Conservation (phyloP, 176 grass and related monocot species). For the Canna indica region DNA sequence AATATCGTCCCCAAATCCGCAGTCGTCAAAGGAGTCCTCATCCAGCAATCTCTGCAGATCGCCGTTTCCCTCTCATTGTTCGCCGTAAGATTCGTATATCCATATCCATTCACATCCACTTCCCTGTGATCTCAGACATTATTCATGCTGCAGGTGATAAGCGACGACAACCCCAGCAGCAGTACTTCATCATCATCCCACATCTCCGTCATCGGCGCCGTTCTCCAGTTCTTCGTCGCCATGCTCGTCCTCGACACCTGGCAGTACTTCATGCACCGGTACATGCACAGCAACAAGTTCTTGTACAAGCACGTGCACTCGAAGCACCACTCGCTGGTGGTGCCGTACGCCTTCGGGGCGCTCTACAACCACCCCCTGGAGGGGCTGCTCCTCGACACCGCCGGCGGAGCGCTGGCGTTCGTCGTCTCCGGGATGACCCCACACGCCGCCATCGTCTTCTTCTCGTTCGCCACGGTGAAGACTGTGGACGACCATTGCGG, state of each 20-base stretch:
- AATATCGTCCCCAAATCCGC: not conserved
- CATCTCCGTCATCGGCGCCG: not conserved
- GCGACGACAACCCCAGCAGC: not conserved
- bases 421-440: not conserved
- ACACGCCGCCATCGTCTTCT: not conserved
- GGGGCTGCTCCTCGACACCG: not conserved
- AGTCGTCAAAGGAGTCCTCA: not conserved
- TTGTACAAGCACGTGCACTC: not conserved
- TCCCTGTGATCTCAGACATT: too few species aligned
- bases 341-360: not conserved
- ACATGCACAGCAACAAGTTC: not conserved
- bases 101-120: too few species aligned
- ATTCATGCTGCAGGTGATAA: not conserved
- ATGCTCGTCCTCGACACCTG: not conserved
- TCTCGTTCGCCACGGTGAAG: not conserved
- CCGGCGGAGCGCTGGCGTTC: not conserved
- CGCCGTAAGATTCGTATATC: too few species aligned
- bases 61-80: not conserved
- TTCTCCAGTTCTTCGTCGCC: not conserved
- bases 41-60: not conserved
- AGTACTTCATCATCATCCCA: too few species aligned
- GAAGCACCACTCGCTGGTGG: not conserved
- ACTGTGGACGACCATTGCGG: not conserved
- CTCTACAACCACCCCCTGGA: not conserved
- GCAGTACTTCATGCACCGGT: not conserved